Base-by-base conservation (phyloP, 495 filamentous ascomycete species). In the Hapsidospora chrysogenum region DNA sequence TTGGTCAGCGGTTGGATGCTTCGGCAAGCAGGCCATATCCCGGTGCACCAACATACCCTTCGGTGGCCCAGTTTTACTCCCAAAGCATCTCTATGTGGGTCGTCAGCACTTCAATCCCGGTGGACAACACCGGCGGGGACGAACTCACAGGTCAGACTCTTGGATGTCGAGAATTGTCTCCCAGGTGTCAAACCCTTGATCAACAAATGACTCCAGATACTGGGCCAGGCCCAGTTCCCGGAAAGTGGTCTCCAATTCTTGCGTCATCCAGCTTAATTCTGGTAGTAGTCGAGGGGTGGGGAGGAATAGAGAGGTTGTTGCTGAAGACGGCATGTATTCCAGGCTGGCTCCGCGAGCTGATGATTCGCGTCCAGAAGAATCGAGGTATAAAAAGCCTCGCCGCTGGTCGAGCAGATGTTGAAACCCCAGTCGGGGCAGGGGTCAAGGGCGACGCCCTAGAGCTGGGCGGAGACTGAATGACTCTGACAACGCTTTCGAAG, bases 101-200 rank as follows among this genome's bases (percentile, higher is more conserved):
- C 13, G 27, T 32, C 34, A 33, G 16, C 40, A 46, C 29, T 50
- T 44, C 34, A 8, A 10, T 31, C 14, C 17, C 29, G 14, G n/a
- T n/a, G n/a, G n/a, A n/a, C 14, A 18, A 19, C 21, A 9, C 30
- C 1, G 30, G n/a, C 29, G 17, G 16, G 14, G 19, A 29, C 23
- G 17, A 4, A 51, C 76, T 52, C 60, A 81, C 72, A 85, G 61
- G 53, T 85, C 80, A 26, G 78, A 74, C 52, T 85, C 80, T 29
- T 76, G 82, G 31, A 85, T 82, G 35, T 85, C 80, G 35, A 80
- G 56, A 29, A 85, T 67, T 4, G 76, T 80, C 23, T 84, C 76
- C 80, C 80, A 85, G 25, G 72, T 73, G 52, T 85, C 79, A 46
- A 85, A 85, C 14, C 79, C 80, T 49, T 83, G 78, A 13, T 75